Conservation (phyloP, 805 yeast genomes). For the Candida schatavii region DNA sequence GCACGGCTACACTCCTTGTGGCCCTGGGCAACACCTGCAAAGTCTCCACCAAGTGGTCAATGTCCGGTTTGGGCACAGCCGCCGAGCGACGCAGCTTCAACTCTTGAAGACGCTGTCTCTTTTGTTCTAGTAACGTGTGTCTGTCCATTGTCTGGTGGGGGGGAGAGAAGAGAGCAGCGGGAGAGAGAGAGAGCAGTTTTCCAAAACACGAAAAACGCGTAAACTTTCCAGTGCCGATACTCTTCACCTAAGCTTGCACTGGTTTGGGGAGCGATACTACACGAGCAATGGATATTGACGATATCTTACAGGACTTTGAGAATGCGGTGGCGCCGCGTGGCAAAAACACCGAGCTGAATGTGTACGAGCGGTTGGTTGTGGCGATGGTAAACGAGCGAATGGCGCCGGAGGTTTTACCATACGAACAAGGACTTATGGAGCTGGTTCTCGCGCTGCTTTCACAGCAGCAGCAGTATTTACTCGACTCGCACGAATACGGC, state of each 20-base stretch:
- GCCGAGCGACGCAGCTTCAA: conserved; percentile 12
- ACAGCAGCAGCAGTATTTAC: conserved; percentile 68
- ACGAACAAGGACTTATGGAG: conserved; percentile 58
- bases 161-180: too few species aligned
- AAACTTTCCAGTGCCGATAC: too few species aligned
- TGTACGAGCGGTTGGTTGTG: conserved; percentile 46
- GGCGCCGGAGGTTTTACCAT: conserved; percentile 84
- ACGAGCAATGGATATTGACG: conserved; percentile 53
- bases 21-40: conserved; percentile 6
- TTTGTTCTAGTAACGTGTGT: conserved; percentile 37
- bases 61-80: conserved; percentile 1
- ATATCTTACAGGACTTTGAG: conserved; percentile 67
- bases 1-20: conserved; percentile 25
- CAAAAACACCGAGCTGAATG: conserved; percentile 25
- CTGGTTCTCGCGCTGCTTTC: conserved; percentile 58
- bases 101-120: conserved; percentile 33
- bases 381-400: conserved; percentile 84
- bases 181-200: too few species aligned
- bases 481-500: conserved; percentile 74
- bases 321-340: conserved; percentile 6
- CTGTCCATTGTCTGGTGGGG: conserved; percentile 25
- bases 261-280: too few species aligned
- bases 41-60: conserved; percentile 16
- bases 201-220: too few species aligned
- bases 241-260: too few species aligned